phyloP scores from a whole-genome alignment of 305 asterid species.

The Fraxinus dipetala region DNA sequence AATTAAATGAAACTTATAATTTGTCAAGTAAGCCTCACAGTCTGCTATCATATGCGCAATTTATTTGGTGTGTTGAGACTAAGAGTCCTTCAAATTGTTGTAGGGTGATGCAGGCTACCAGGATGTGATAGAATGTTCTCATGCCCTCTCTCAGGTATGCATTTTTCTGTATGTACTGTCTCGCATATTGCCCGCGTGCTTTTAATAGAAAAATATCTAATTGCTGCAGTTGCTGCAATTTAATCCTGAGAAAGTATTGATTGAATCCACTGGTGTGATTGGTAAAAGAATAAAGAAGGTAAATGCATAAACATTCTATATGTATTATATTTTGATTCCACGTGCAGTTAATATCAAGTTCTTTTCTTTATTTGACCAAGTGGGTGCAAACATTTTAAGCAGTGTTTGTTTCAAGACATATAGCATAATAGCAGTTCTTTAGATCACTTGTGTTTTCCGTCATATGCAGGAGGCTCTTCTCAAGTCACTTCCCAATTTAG shows the following conservation, averaged over 20 bases:
- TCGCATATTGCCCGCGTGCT: neutral
- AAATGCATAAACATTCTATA: neutral
- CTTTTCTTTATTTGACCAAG: slow-evolving; percentile 9
- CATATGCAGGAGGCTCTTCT: slow-evolving; percentile 86
- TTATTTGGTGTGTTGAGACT: slow-evolving; percentile 13
- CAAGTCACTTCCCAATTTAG: slow-evolving; percentile 75
- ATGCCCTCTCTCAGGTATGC: slow-evolving; percentile 72
- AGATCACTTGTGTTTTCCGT: slow-evolving; percentile 18
- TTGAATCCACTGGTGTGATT: slow-evolving; percentile 97
- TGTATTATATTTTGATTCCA: neutral
- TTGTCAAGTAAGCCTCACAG: slow-evolving; percentile 3
- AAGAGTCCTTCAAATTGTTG: slow-evolving; percentile 27
- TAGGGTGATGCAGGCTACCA: slow-evolving; percentile 97
- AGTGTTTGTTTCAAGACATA: slow-evolving; percentile 15
- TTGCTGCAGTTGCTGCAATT: slow-evolving; percentile 66
- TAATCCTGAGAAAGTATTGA: slow-evolving; percentile 68
- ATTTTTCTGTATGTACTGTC: slow-evolving; percentile 7
- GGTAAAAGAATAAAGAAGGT: slow-evolving; percentile 94
- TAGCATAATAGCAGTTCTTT: slow-evolving; percentile 5
- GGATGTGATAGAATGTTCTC: slow-evolving; percentile 81
- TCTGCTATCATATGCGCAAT: neutral
- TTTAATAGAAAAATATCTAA: slow-evolving; percentile 15
- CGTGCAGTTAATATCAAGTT: neutral
- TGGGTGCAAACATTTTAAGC: slow-evolving; percentile 1
- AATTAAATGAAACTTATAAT: neutral